phyloP scores from a whole-genome alignment of 768 basidiomycete genomes.

The Mrakia blollopis region DNA sequence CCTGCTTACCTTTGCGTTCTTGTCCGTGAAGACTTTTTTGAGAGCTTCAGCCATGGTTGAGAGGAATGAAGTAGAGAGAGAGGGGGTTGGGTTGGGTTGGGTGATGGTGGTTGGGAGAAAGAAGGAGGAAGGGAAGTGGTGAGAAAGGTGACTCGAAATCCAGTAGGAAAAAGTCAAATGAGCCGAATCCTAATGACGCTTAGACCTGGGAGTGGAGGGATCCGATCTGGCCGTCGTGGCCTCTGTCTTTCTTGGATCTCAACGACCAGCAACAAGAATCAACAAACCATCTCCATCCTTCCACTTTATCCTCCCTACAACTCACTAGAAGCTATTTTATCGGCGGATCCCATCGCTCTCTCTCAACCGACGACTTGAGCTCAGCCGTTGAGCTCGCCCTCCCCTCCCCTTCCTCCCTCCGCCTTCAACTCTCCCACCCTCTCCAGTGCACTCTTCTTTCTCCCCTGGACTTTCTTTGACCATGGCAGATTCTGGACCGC shows the following conservation, averaged over 20 bases:
- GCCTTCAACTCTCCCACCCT: background rate
- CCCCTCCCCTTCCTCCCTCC: background rate
- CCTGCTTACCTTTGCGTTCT: conserved; percentile 54
- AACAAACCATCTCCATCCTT: background rate
- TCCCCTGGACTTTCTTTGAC: background rate
- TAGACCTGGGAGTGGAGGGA: too few species aligned
- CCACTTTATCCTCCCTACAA: background rate
- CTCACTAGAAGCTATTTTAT: background rate
- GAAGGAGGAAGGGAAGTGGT: background rate
- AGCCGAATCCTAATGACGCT: too few species aligned
- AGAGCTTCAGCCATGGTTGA: conserved; percentile 61
- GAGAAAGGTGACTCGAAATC: background rate
- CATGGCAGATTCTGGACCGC: conserved; percentile 8
- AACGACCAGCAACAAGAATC: background rate
- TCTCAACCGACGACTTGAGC: background rate
- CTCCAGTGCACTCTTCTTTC: background rate
- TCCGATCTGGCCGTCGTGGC: too few species aligned
- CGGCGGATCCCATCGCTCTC: background rate
- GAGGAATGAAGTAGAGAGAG: background rate
- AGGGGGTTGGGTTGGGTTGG: background rate
- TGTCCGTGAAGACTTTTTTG: conserved; percentile 63
- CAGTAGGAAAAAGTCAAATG: background rate
- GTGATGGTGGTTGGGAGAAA: too few species aligned
- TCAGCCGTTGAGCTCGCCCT: background rate
- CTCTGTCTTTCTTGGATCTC: background rate